Evolutionary conservation across 345 rosid genomes (phyloP).

Genomic region (Populus ilicifolia): DNA sequence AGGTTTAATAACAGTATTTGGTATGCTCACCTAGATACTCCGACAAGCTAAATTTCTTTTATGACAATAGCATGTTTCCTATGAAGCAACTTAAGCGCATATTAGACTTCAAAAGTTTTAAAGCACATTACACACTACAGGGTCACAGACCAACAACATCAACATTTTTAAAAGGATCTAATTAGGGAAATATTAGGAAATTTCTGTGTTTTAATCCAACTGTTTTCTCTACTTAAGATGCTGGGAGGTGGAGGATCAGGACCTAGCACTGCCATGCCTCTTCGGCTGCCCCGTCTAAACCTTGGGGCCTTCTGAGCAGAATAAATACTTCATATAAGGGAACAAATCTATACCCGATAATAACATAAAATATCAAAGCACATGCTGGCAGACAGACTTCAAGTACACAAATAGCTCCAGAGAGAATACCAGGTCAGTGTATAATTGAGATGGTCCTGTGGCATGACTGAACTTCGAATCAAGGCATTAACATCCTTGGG

Average conservation of each 20-base stretch:
- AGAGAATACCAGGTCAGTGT: constrained; percentile 71
- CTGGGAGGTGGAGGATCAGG: too few species aligned
- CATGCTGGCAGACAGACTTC: too few species aligned
- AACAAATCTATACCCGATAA: neutral
- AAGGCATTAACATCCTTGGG: constrained; percentile 78
- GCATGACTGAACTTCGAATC: constrained; percentile 93
- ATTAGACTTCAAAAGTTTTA: neutral
- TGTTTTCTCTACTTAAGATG: too few species aligned
- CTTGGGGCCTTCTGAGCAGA: neutral
- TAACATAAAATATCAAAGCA: neutral
- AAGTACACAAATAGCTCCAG: neutral
- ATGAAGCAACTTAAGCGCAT: neutral
- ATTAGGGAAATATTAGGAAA: too few species aligned
- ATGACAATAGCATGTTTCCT: neutral
- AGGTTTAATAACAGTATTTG: neutral
- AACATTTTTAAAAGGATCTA: too few species aligned
- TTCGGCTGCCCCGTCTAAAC: neutral
- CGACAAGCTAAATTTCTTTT: neutral
- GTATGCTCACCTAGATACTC: neutral
- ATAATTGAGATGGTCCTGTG: constrained; percentile 94
- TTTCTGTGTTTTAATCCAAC: too few species aligned
- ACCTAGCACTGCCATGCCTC: too few species aligned
- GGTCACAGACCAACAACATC: too few species aligned
- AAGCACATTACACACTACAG: neutral
- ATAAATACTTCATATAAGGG: neutral